Conservation (phyloP, 495 filamentous ascomycete genomes). For the Sporormia fimetaria region DNA sequence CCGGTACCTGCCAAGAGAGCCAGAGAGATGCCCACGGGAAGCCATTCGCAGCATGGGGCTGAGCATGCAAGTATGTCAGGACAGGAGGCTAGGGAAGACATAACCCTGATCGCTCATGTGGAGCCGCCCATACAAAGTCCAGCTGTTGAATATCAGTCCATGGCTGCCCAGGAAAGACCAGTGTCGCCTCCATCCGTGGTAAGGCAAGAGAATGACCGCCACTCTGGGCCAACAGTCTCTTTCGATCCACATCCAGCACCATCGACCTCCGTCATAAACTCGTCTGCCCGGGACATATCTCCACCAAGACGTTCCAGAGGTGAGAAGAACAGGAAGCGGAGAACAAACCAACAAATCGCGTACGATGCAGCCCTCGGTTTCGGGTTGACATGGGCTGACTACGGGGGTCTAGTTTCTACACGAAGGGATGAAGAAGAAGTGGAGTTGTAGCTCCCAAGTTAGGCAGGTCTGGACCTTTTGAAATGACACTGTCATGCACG, state of each 20-base stretch:
- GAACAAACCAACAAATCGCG: conserved; percentile 4
- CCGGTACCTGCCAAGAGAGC: not conserved
- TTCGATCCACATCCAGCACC: not conserved
- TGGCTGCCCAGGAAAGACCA: not conserved
- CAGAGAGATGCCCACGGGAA: not conserved
- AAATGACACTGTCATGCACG: too few relatives aligned
- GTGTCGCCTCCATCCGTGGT: not conserved
- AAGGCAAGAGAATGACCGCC: not conserved
- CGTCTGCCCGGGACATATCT: not conserved
- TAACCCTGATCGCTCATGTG: too few relatives aligned
- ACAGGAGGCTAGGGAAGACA: too few relatives aligned
- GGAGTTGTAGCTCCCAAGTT: not conserved
- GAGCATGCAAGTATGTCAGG: too few relatives aligned
- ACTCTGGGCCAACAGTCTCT: not conserved
- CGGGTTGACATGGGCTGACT: conserved; percentile 14
- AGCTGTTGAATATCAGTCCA: not conserved
- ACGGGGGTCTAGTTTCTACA: conserved; percentile 15
- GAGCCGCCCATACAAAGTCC: not conserved
- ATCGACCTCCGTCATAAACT: not conserved
- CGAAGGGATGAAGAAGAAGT: conserved; percentile 6
- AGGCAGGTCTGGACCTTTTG: too few relatives aligned
- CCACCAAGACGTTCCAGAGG: not conserved
- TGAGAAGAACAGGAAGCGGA: not conserved
- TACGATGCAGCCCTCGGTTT: conserved; percentile 18
- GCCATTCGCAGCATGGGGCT: not conserved